Conservation (phyloP, 805 yeast species). For the Lachancea thermotolerans region DNA sequence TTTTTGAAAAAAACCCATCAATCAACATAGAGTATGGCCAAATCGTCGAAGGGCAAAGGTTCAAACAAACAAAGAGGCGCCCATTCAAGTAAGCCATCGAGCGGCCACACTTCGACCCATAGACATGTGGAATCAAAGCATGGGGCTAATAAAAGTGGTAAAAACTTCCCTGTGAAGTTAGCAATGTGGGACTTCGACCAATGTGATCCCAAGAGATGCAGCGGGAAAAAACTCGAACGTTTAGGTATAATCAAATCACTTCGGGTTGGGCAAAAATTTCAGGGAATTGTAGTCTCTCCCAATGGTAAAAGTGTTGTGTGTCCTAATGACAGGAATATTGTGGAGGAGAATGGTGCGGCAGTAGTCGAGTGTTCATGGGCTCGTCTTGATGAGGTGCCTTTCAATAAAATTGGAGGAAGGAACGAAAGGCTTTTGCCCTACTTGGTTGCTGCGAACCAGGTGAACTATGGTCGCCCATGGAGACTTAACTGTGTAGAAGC, state of each 20-base stretch:
- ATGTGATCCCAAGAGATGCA: constrained; percentile 96
- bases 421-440: constrained; percentile 85
- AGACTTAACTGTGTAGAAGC: constrained; percentile 94
- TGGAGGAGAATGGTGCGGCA: constrained; percentile 82
- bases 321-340: constrained; percentile 75
- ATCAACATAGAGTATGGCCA: too few species aligned
- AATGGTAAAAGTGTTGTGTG: constrained; percentile 87
- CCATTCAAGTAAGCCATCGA: constrained; percentile 40
- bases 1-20: too few species aligned
- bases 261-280: constrained; percentile 89
- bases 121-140: constrained; percentile 35
- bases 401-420: constrained; percentile 83
- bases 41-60: constrained; percentile 28
- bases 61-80: constrained; percentile 51
- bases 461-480: constrained; percentile 96
- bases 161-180: constrained; percentile 68
- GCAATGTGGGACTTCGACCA: constrained; percentile 99
- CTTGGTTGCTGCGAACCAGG: constrained; percentile 93
- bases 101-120: constrained; percentile 34
- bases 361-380: constrained; percentile 99
- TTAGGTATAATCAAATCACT: constrained; percentile 73
- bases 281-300: constrained; percentile 87
- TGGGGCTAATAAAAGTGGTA: constrained; percentile 13
- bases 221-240: constrained; percentile 89
- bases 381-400: constrained; percentile 92